Percentiles rank a stretch among this genome's conserved stretches.
Conservation (phyloP, 2,329 filamentous ascomycete genomes). For the Boeremia exigua region DNA sequence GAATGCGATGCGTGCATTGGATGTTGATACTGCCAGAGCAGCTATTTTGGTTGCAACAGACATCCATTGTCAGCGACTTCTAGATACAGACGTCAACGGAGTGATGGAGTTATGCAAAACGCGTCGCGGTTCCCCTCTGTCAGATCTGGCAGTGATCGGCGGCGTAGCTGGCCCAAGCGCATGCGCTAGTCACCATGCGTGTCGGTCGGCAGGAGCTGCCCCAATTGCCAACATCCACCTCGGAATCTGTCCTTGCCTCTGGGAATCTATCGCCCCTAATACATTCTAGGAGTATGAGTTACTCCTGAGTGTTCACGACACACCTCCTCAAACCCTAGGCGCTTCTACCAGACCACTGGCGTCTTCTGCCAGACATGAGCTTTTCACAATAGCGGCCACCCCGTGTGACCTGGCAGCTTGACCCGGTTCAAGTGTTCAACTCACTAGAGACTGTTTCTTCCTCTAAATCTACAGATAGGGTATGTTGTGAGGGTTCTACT, state of each 20-base stretch:
- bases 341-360: too few species aligned
- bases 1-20: neutral
- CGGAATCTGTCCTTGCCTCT: neutral
- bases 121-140: neutral
- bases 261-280: neutral
- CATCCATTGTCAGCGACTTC: neutral
- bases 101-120: neutral
- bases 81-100: neutral
- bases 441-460: too few species aligned
- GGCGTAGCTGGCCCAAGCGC: neutral
- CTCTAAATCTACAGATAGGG: too few species aligned
- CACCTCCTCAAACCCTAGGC: too few species aligned
- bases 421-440: too few species aligned
- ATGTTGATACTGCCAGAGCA: neutral
- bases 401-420: too few species aligned
- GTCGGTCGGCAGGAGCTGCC: constrained; percentile 12
- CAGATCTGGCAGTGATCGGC: neutral
- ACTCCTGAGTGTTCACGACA: too few species aligned
- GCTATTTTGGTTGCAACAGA: neutral
- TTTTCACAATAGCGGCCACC: too few species aligned
- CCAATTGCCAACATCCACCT: neutral
- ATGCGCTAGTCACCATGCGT: neutral
- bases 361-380: too few species aligned
- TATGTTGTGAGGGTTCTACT: too few species aligned
- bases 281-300: too few species aligned